phyloP scores from a whole-genome alignment of 768 basidiomycete species.

The Phlebiopsis gigantea region DNA sequence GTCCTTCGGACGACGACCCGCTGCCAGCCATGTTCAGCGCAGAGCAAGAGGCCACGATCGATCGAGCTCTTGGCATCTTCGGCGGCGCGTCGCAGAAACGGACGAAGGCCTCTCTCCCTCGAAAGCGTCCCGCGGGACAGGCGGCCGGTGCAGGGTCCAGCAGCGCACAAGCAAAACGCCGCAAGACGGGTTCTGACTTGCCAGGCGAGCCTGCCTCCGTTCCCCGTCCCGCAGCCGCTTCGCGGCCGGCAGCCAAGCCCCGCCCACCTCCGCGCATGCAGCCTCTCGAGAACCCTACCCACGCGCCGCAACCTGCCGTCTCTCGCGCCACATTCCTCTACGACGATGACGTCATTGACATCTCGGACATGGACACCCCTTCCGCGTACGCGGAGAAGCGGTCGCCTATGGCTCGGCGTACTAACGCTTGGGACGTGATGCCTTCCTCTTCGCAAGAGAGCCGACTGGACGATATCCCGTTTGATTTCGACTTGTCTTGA shows the following conservation, averaged over 20 bases:
- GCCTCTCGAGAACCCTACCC: no score
- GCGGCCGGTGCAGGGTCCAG: not conserved
- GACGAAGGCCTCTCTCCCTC: not conserved
- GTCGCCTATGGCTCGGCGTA: not conserved
- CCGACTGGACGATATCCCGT: not conserved
- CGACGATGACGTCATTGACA: not conserved
- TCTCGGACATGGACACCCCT: not conserved
- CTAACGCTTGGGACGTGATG: not conserved
- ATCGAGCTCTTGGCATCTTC: conserved; percentile 3
- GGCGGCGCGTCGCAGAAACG: not conserved
- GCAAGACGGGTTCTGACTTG: not conserved
- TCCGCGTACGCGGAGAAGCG: not conserved
- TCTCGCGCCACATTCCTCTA: not conserved
- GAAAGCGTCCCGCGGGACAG: not conserved
- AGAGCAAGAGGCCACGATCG: conserved; percentile 4
- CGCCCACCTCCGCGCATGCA: not conserved
- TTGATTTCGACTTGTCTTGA: not conserved
- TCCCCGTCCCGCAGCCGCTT: not conserved
- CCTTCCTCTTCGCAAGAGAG: conserved; percentile 5
- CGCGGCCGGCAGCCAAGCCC: not conserved
- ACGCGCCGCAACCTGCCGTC: not conserved
- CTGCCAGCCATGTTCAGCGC: not conserved
- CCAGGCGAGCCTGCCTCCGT: no score
- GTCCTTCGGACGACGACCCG: no score
- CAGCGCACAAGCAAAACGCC: not conserved